Evolutionary conservation across 2,329 filamentous ascomycete genomes (phyloP).

Genomic region (Lasiodiplodia sp.): DNA sequence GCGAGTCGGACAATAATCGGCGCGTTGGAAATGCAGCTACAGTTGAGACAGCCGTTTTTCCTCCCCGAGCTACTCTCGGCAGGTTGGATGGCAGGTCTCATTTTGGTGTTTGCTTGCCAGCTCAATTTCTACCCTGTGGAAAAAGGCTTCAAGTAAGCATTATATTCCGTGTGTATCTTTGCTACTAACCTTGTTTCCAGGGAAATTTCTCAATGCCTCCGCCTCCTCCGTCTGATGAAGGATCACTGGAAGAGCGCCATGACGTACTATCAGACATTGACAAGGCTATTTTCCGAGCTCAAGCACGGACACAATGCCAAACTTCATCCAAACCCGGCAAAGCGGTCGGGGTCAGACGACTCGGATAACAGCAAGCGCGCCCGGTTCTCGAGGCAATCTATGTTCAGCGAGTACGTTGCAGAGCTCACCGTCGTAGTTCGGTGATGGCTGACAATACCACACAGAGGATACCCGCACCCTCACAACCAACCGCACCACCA

Average conservation of each 20-base stretch:
- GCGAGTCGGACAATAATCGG: conserved; percentile 22
- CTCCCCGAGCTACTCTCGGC: conserved; percentile 28
- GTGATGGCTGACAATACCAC: background rate
- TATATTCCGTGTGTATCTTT: too few species aligned
- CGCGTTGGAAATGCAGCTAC: conserved; percentile 29
- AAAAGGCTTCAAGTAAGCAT: conserved; percentile 21
- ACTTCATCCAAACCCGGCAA: background rate
- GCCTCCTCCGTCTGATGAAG: conserved; percentile 23
- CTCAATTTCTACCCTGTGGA: conserved; percentile 16
- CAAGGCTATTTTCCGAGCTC: conserved; percentile 18
- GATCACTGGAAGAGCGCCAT: conserved; percentile 29
- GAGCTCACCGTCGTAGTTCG: background rate
- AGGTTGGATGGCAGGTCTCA: conserved; percentile 29
- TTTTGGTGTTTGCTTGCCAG: conserved; percentile 28
- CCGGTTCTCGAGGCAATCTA: background rate
- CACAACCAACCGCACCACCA: background rate
- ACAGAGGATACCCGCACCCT: background rate
- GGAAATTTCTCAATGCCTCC: conserved; percentile 19
- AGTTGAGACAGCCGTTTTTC: conserved; percentile 28
- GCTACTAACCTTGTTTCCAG: background rate
- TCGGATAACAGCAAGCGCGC: conserved; percentile 3
- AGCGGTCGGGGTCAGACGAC: background rate
- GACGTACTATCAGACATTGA: conserved; percentile 28
- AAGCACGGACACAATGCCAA: conserved; percentile 1
- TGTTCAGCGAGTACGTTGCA: conserved; percentile 5